Conservation (phyloP, 495 filamentous ascomycete species). For the Mycothermus thermophilus region DNA sequence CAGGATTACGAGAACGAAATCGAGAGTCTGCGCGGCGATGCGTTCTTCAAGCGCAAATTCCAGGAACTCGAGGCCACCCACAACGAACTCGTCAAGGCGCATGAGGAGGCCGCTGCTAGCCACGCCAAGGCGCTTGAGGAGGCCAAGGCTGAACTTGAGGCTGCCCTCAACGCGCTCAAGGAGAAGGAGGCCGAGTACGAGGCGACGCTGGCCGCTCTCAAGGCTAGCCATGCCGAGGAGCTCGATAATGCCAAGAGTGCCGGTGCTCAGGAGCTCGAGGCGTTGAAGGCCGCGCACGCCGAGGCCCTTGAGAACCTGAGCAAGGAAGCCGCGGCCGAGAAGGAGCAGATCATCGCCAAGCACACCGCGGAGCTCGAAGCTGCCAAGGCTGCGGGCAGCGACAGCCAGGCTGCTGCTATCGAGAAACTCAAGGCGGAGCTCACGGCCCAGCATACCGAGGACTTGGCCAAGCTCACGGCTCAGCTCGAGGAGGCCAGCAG, state of each 20-base stretch:
- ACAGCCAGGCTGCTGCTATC: conserved; percentile 14
- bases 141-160: conserved; percentile 21
- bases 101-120: conserved; percentile 22
- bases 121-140: conserved; percentile 28
- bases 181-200: conserved; percentile 30
- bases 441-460: conserved; percentile 13
- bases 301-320: conserved; percentile 26
- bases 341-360: conserved; percentile 25
- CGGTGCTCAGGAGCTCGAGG: conserved; percentile 16
- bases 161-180: conserved; percentile 24
- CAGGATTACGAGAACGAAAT: conserved; percentile 43
- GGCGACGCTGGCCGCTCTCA: conserved; percentile 28
- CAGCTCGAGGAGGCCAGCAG: conserved; percentile 24
- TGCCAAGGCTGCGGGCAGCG: conserved; percentile 15
- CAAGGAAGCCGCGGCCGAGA: conserved; percentile 28
- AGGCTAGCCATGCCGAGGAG: conserved; percentile 33
- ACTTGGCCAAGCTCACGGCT: conserved; percentile 18
- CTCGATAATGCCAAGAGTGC: conserved; percentile 29
- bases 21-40: conserved; percentile 40
- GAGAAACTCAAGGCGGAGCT: conserved; percentile 14
- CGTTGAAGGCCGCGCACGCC: conserved; percentile 16
- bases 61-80: conserved; percentile 36
- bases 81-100: conserved; percentile 27
- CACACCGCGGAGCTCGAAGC: conserved; percentile 25
- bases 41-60: conserved; percentile 40